phyloP scores from a whole-genome alignment of 495 filamentous ascomycete genomes.

The Lentithecium fluviatile region DNA sequence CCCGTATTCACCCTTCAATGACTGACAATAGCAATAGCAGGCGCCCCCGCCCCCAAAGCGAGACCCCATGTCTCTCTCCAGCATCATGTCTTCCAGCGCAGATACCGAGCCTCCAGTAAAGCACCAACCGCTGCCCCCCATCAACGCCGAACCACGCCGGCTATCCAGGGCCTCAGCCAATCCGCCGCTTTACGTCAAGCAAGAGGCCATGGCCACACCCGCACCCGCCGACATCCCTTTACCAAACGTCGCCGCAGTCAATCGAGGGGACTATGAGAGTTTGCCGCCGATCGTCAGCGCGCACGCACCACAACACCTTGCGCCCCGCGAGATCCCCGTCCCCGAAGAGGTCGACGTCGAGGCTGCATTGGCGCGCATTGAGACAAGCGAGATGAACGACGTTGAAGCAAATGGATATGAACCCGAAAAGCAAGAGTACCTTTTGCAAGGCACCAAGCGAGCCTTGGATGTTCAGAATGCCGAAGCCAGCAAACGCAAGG shows the following conservation, averaged over 20 bases:
- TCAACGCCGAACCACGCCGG: conserved; percentile 27
- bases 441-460: conserved; percentile 58
- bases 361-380: conserved; percentile 63
- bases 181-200: conserved; percentile 39
- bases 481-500: conserved; percentile 38
- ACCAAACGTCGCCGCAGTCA: conserved; percentile 4
- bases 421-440: conserved; percentile 54
- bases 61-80: conserved; percentile 89
- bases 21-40: conserved; percentile 22
- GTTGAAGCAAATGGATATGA: conserved; percentile 65
- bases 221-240: conserved; percentile 28
- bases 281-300: conserved; percentile 27
- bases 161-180: conserved; percentile 15
- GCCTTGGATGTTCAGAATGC: conserved; percentile 33
- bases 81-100: conserved; percentile 71
- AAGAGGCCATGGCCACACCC: conserved; percentile 49
- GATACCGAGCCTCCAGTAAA: conserved; percentile 56
- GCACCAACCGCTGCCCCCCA: conserved; percentile 41
- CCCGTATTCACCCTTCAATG: background rate
- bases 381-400: conserved; percentile 64
- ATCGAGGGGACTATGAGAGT: conserved; percentile 15
- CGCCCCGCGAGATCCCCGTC: conserved; percentile 44
- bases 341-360: conserved; percentile 67
- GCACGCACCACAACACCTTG: conserved; percentile 46
- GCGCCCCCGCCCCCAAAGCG: conserved; percentile 29